phyloP scores from a whole-genome alignment of 164 flowering plant genomes.

The Sextonia rubra region DNA sequence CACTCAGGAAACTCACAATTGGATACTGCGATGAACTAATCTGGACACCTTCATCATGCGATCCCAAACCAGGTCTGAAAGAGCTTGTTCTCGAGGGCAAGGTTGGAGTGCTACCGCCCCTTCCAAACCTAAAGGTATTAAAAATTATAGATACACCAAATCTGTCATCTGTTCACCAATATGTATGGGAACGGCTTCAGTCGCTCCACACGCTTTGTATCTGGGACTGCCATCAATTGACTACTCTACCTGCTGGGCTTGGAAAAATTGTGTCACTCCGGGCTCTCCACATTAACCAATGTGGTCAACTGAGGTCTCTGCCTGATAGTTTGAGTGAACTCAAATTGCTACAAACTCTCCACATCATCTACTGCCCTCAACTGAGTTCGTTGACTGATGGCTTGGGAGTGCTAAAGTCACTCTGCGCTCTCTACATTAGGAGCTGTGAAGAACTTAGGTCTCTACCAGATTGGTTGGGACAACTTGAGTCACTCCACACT shows the following conservation, averaged over 20 bases:
- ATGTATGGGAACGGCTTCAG: not conserved
- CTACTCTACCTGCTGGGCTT: not conserved
- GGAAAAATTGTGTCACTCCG: not conserved
- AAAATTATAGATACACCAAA: not conserved
- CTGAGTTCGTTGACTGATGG: not conserved
- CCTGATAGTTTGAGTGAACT: not conserved
- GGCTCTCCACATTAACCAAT: not conserved
- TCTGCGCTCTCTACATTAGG: not conserved
- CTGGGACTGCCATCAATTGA: not conserved
- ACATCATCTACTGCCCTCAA: not conserved
- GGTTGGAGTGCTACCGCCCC: not conserved
- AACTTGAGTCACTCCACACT: not conserved
- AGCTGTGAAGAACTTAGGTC: not conserved
- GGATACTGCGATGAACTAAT: not conserved
- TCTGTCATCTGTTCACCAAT: not conserved
- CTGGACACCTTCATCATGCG: not conserved
- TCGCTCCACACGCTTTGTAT: not conserved
- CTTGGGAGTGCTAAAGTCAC: not conserved
- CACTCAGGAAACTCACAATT: not conserved
- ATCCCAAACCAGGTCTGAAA: not conserved
- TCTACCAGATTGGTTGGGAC: not conserved
- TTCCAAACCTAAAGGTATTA: not conserved
- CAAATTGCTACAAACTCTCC: slow-evolving; percentile 9
- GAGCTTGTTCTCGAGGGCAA: not conserved
- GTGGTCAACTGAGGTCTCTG: not conserved